phyloP scores from a whole-genome alignment of 2,329 filamentous ascomycete species.

The Pseudophaeomoniella oleicola region DNA sequence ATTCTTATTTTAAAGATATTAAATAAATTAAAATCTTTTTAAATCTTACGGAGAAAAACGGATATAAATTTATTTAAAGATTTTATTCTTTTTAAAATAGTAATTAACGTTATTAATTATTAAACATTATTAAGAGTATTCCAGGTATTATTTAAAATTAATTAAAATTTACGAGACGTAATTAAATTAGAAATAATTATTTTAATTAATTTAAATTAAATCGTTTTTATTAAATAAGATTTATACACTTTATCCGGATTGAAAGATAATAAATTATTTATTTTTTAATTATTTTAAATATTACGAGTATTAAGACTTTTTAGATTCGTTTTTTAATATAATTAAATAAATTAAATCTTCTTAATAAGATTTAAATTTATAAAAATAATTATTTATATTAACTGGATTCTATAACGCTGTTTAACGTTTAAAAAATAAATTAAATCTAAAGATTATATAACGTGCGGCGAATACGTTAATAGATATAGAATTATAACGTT shows the following conservation, averaged over 20 bases:
- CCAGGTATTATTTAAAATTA: not conserved
- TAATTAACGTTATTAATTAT: not conserved
- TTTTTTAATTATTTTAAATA: not conserved
- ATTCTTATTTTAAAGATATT: not conserved
- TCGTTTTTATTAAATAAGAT: not conserved
- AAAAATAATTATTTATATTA: not conserved
- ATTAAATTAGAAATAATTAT: not conserved
- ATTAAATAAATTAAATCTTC: slow-evolving; percentile 1
- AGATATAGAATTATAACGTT: not conserved
- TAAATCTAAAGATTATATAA: not conserved
- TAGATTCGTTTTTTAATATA: not conserved
- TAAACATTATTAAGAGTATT: not conserved
- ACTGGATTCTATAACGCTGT: not conserved
- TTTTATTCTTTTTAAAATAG: not conserved
- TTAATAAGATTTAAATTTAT: not conserved
- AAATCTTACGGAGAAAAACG: not conserved
- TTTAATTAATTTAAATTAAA: not conserved
- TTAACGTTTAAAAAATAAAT: not conserved
- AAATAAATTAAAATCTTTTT: not conserved
- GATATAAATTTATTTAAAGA: not conserved
- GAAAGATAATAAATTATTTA: not conserved
- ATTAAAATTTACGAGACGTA: not conserved
- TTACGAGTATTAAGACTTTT: not conserved
- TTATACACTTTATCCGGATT: not conserved
- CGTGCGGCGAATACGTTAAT: not conserved